These are phyloP conservation scores for Xylogone sp. DNA, from an alignment of 2,329 filamentous ascomycete genomes.

Conservation along the genomic window DNA sequence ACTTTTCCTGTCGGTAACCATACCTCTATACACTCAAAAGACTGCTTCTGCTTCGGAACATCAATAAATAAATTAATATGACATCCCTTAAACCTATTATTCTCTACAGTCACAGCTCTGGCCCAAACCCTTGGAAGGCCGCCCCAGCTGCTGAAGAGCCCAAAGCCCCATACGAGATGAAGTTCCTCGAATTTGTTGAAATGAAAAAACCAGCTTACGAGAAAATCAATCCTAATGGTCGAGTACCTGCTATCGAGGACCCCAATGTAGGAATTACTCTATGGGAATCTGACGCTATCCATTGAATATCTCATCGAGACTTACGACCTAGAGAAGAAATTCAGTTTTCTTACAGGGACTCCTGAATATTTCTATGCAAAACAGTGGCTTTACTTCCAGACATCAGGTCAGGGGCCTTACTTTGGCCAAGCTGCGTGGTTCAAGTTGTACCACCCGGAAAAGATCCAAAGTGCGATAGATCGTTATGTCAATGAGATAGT, in stretches of 20 bases:
- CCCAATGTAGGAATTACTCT: slow-evolving; percentile 37
- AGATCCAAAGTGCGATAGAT: slow-evolving; percentile 37
- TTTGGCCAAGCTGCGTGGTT: slow-evolving; percentile 36
- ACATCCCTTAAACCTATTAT: neutral
- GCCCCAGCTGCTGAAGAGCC: slow-evolving; percentile 41
- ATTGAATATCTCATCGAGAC: slow-evolving; percentile 38
- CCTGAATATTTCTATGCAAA: slow-evolving; percentile 28
- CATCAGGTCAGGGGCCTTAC: slow-evolving; percentile 34
- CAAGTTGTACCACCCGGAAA: slow-evolving; percentile 30
- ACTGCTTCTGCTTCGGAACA: too few relatives aligned
- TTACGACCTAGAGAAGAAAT: slow-evolving; percentile 35
- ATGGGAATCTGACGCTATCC: slow-evolving; percentile 43
- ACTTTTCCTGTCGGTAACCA: too few relatives aligned
- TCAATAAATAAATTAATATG: too few relatives aligned
- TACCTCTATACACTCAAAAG: too few relatives aligned
- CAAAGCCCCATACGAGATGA: slow-evolving; percentile 33
- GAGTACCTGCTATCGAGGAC: slow-evolving; percentile 30
- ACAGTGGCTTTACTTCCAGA: slow-evolving; percentile 37
- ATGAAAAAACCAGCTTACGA: slow-evolving; percentile 34
- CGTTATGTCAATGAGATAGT: slow-evolving; percentile 40
- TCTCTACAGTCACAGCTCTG: neutral
- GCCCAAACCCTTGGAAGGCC: slow-evolving; percentile 31
- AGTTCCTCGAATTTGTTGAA: slow-evolving; percentile 31
- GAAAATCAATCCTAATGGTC: slow-evolving; percentile 25
- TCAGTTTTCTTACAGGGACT: slow-evolving; percentile 28